Evolutionary conservation across 2,329 filamentous ascomycete genomes (phyloP).

Genomic region (Trichoderma lentiforme): DNA sequence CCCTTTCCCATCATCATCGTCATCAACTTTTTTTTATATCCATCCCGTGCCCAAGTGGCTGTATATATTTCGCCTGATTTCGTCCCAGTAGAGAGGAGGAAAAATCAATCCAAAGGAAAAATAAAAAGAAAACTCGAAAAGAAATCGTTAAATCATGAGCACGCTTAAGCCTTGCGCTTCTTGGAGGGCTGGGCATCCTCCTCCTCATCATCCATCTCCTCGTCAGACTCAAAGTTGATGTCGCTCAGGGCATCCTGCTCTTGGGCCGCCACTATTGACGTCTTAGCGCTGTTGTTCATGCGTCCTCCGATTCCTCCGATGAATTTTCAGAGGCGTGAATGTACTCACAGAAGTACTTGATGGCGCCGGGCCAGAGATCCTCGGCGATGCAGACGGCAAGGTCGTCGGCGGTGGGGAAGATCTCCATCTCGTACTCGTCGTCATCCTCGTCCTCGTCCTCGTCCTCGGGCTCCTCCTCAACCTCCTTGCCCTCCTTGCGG

Average conservation of each 20-base stretch:
- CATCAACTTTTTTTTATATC: not conserved
- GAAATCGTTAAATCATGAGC: constrained; percentile 7
- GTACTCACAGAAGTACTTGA: constrained; percentile 84
- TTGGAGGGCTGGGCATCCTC: constrained; percentile 41
- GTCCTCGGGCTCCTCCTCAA: constrained; percentile 40
- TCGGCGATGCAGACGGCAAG: constrained; percentile 77
- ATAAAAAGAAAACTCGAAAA: not conserved
- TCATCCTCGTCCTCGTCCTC: constrained; percentile 59
- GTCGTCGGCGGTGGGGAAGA: constrained; percentile 84
- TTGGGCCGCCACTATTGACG: constrained; percentile 48
- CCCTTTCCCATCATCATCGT: not conserved
- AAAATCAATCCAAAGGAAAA: not conserved
- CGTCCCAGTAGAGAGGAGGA: not conserved
- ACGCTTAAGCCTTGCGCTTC: constrained; percentile 41
- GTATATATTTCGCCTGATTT: not conserved
- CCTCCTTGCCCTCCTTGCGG: constrained; percentile 49
- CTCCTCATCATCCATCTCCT: constrained; percentile 50
- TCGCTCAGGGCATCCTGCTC: constrained; percentile 66
- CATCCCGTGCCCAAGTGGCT: not conserved
- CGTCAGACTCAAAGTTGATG: constrained; percentile 63
- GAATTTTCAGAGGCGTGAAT: constrained; percentile 9
- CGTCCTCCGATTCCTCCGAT: constrained; percentile 1
- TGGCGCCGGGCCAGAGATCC: constrained; percentile 83
- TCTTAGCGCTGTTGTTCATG: constrained; percentile 5
- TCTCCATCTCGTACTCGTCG: constrained; percentile 69